phyloP scores from a whole-genome alignment of 2,329 filamentous ascomycete genomes.

The Stagonosporopsis vannaccii region DNA sequence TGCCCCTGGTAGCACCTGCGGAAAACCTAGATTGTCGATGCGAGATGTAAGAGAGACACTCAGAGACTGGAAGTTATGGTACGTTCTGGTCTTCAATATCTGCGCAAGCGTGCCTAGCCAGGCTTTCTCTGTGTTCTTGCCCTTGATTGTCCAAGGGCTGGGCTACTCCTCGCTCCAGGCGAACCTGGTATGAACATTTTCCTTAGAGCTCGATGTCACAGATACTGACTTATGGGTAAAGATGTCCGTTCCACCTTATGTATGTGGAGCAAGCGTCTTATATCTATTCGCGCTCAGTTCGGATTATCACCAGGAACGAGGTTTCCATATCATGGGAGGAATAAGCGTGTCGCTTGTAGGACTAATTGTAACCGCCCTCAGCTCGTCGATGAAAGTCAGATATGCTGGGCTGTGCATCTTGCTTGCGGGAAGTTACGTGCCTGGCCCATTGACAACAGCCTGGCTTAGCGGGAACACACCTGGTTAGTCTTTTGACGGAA shows the following conservation, averaged over 20 bases:
- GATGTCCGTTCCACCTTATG: slow-evolving; percentile 2
- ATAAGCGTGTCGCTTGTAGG: slow-evolving; percentile 49
- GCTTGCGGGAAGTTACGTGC: slow-evolving; percentile 34
- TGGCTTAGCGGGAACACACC: slow-evolving; percentile 37
- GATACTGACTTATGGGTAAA: background rate
- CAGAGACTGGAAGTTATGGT: slow-evolving; percentile 34
- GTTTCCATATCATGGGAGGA: slow-evolving; percentile 54
- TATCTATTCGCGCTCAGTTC: slow-evolving; percentile 5
- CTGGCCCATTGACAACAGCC: slow-evolving; percentile 28
- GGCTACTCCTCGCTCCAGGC: slow-evolving; percentile 27
- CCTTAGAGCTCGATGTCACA: too few relatives aligned
- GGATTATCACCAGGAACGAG: slow-evolving; percentile 18
- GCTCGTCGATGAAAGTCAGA: slow-evolving; percentile 4
- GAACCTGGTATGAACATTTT: slow-evolving; percentile 22
- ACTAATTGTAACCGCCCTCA: background rate
- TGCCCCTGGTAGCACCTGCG: slow-evolving; percentile 1
- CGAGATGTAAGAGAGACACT: slow-evolving; percentile 28
- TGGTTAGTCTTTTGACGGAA: background rate
- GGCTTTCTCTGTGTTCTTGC: slow-evolving; percentile 53
- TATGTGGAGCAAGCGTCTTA: background rate
- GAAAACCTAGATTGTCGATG: slow-evolving; percentile 21
- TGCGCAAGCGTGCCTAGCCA: slow-evolving; percentile 52
- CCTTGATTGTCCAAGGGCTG: slow-evolving; percentile 55
- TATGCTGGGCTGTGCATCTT: slow-evolving; percentile 34
- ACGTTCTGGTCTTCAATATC: slow-evolving; percentile 48